Evolutionary conservation across 208 protist species (phyloP), one percentile per base, ranked within the genome.

Genomic region (Leishmania arabica): DNA sequence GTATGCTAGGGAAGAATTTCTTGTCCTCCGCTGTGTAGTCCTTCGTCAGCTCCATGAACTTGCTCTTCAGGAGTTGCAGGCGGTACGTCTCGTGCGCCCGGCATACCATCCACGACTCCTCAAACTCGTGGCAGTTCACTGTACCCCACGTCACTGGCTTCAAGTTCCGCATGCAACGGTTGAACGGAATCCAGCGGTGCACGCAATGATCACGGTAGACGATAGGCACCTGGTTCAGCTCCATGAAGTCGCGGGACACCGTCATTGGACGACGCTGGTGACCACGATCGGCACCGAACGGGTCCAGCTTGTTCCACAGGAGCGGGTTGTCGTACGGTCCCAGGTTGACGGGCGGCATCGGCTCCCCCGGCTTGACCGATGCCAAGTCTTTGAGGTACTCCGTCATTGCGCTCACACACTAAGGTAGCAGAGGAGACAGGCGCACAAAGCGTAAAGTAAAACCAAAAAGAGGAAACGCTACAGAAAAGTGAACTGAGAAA

Each of bases 311-410:
- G 86, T 97, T 97, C 93, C 95, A 97, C 64, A 97, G 85, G 31
- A 97, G 87, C 27, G 95, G 95, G 80, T 97, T 97, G 86, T 97
- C 95, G 83, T 96, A 97, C 3, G 95, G 95, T 19, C 95, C 95
- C 21, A 97, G 86, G 81, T 97, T 97, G 79, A 96, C 91, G 65
- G 95, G 95, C 34, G 95, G 92, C 77, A 86, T 83, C 53, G 82
- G 71, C 71, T 95, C 93, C 49, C 91, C 95, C 13, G 86, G 79
- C 82, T 89, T 86, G 64, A 79, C 74, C n/a, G 82, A 68, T 34
- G 77, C 81, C 74, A 96, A 79, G 72, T 97, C 95, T 24, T 91
- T 93, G 68, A 97, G 79, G 80, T 97, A 97, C 84, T 96, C 93
- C 37, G 92, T 96, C 94, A 97, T 97, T 15, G 60, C 72, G 27